These are phyloP conservation scores for Phytophthora meadii DNA, from an alignment of 352 stramenopile genomes.

Conservation along the genomic window DNA sequence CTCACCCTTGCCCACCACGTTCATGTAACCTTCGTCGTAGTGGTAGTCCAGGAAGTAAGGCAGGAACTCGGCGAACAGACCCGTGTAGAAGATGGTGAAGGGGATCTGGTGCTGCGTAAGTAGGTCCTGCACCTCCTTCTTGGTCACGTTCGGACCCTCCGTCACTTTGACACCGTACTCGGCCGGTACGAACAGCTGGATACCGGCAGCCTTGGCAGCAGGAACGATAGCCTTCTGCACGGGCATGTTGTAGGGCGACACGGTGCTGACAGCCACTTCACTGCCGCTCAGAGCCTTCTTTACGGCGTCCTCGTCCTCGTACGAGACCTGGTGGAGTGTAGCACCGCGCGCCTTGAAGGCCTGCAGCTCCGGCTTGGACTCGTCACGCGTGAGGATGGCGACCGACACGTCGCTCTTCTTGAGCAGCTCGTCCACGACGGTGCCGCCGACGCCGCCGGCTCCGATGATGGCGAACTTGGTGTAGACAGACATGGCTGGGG, in stretches of 20 bases:
- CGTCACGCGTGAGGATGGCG: neutral
- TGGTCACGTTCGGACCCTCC: slow-evolving; percentile 17
- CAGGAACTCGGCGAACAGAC: slow-evolving; percentile 26
- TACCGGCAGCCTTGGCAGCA: slow-evolving; percentile 26
- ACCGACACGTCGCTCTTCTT: neutral
- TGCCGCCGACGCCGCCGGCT: slow-evolving; percentile 32
- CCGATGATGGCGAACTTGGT: slow-evolving; percentile 31
- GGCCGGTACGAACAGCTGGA: slow-evolving; percentile 33
- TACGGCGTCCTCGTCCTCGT: neutral
- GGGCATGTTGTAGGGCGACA: slow-evolving; percentile 1
- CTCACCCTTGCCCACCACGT: slow-evolving; percentile 21
- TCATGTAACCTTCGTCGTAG: slow-evolving; percentile 21
- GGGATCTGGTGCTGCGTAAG: slow-evolving; percentile 32
- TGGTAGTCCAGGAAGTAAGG: slow-evolving; percentile 23
- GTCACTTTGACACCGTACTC: slow-evolving; percentile 22
- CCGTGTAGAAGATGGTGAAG: slow-evolving; percentile 27
- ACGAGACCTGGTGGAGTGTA: neutral
- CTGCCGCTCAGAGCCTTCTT: neutral
- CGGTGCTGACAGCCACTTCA: neutral
- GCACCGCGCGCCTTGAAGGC: neutral
- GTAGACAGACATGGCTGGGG: slow-evolving; percentile 13
- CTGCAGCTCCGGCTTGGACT: neutral
- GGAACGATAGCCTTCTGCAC: slow-evolving; percentile 10
- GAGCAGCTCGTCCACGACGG: neutral
- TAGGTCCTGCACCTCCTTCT: slow-evolving; percentile 21